These are phyloP conservation scores for Melastoma malabathricum DNA, from an alignment of 345 rosid species.

Conservation along the genomic window DNA sequence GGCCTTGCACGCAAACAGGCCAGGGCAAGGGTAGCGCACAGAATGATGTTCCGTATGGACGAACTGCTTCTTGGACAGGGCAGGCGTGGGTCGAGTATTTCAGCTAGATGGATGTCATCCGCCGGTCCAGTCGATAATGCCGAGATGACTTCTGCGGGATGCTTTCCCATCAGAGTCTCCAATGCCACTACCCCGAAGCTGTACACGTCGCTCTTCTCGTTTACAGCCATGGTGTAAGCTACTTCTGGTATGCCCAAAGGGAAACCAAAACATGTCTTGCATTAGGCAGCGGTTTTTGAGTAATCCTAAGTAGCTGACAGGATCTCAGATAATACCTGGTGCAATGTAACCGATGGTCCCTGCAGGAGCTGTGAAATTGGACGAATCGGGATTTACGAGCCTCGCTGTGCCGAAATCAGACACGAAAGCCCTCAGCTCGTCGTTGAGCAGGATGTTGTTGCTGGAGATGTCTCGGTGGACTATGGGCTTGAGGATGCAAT, in stretches of 20 bases:
- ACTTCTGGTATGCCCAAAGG: slow-evolving; percentile 17
- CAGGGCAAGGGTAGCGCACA: background rate
- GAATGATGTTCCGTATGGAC: background rate
- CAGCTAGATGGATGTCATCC: background rate
- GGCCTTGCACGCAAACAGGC: slow-evolving; percentile 9
- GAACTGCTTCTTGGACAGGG: background rate
- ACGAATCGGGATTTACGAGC: slow-evolving; percentile 2
- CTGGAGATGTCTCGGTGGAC: slow-evolving; percentile 19
- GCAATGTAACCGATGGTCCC: slow-evolving; percentile 16
- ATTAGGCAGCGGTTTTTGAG: no score
- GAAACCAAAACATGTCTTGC: no score
- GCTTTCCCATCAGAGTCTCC: slow-evolving; percentile 14
- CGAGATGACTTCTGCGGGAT: slow-evolving; percentile 12
- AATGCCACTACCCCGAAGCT: slow-evolving; percentile 17
- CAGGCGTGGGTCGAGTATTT: background rate
- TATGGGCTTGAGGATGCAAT: background rate
- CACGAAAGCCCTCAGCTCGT: slow-evolving; percentile 7
- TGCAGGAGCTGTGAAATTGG: slow-evolving; percentile 6
- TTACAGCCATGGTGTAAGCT: slow-evolving; percentile 14
- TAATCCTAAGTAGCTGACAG: no score
- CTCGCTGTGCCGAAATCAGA: slow-evolving; percentile 14
- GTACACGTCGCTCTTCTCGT: slow-evolving; percentile 17
- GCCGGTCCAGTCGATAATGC: background rate
- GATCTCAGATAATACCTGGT: background rate
- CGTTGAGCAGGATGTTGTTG: slow-evolving; percentile 11